Percentiles rank a stretch among this genome's conserved stretches.
These are phyloP conservation scores for Rosa persica DNA, from an alignment of 306 rosid genomes.

Conservation along the genomic window DNA sequence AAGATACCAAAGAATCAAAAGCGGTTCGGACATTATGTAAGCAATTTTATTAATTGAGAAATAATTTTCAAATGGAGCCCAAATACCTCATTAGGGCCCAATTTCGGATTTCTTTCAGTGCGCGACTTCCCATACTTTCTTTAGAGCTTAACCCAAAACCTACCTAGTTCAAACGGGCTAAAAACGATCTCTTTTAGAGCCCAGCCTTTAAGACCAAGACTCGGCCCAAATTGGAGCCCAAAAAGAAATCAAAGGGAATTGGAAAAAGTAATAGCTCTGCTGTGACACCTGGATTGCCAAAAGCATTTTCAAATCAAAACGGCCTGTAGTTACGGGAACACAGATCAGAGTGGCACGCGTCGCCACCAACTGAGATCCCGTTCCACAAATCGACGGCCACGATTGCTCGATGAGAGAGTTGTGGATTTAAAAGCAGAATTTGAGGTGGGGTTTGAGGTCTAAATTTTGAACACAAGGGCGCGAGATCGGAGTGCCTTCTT, in stretches of 20 bases:
- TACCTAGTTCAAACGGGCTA: too few relatives aligned
- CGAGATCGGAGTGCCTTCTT: constrained; percentile 28
- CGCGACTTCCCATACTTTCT: too few relatives aligned
- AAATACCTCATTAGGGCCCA: too few relatives aligned
- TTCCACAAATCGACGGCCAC: constrained; percentile 14
- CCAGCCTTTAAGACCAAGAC: neutral
- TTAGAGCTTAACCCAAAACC: too few relatives aligned
- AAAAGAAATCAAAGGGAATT: neutral
- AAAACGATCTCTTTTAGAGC: too few relatives aligned
- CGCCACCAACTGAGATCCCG: constrained; percentile 29
- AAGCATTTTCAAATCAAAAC: constrained; percentile 18
- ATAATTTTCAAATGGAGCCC: too few relatives aligned
- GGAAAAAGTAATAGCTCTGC: constrained; percentile 3
- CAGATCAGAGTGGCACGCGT: constrained; percentile 40
- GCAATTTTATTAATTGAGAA: too few relatives aligned
- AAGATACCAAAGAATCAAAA: too few relatives aligned
- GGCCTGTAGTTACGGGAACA: constrained; percentile 26
- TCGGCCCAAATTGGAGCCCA: neutral
- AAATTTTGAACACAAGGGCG: constrained; percentile 41
- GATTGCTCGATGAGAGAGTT: constrained; percentile 11
- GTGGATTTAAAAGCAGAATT: constrained; percentile 30
- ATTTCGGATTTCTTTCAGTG: too few relatives aligned
- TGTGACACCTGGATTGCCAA: constrained; percentile 17
- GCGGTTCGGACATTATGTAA: too few relatives aligned
- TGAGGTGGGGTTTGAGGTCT: constrained; percentile 19